Base-by-base conservation (phyloP, 768 basidiomycete species). In the Podaxis pistillaris region DNA sequence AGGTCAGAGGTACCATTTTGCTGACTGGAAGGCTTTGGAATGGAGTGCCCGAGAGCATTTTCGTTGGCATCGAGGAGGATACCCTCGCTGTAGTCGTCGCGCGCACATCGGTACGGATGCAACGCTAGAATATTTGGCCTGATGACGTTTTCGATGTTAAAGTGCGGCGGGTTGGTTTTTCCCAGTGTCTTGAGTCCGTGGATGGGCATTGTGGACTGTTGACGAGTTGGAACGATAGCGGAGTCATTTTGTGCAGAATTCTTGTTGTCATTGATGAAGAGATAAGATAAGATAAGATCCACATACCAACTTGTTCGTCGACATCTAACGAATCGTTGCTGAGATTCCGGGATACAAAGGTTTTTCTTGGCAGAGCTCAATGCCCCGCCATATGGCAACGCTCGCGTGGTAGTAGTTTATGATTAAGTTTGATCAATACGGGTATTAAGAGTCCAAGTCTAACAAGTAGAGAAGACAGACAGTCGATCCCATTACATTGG, bases 1-100 rank as follows among this genome's bases (percentile, higher is more conserved):
- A 76, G 68, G 9, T 70, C 41, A 59, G 64, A 40, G n/a, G 41
- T 26, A 5, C 49, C 63, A 15, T 66, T 62, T 19, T 33, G 59
- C 0, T 52, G 50, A 13, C 1, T 26, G 1, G n/a, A 63, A 36
- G 47, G 63, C 15, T 36, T 70, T 65, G 15, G 76, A 40, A 98
- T 89, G 1, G 92, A 88, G 71, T 93, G 92, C 0, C 97, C 96
- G 38, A 95, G 81, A 0, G 96, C 85, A 72, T 99, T 98, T 79
- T 99, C 97, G 75, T 99, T 99, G 13, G 97, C 97, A 68, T 99
- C 97, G 22, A 99, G 85, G 28, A 99, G 85, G 68, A 98, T 89
- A 24, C 96, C 96, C 2, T 85, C 78, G 53, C 88, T 86, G 76
- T 97, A 99, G 77, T 99, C 96, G 70, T 99, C 96, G 52, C 97